phyloP scores from a whole-genome alignment of 2,329 filamentous ascomycete genomes.

The Paecilomyces variotii region DNA sequence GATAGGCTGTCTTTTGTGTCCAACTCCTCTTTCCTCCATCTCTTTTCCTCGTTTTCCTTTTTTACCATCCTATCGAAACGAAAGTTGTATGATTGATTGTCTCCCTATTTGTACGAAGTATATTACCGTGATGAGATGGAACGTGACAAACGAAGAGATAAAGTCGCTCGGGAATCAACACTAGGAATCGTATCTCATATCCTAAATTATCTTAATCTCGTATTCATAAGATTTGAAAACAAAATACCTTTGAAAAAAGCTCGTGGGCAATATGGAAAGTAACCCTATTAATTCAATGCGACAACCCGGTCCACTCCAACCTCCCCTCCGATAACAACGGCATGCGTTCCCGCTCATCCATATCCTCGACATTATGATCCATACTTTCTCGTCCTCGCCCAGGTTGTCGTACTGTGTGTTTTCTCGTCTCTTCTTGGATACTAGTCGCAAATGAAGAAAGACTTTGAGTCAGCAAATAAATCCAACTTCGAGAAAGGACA shows the following conservation, averaged over 20 bases:
- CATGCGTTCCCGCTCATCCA: background rate
- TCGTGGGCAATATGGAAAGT: no score
- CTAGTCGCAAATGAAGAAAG: background rate
- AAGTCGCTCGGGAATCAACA: no score
- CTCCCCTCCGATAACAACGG: background rate
- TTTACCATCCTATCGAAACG: background rate
- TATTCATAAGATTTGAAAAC: no score
- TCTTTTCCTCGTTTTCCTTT: background rate
- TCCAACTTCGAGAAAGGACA: no score
- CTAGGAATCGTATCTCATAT: no score
- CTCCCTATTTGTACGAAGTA: background rate
- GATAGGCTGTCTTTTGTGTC: background rate
- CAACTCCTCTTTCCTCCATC: background rate
- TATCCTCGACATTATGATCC: background rate
- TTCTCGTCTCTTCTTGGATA: background rate
- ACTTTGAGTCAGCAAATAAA: background rate
- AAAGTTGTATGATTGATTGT: background rate
- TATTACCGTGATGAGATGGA: background rate
- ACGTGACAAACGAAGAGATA: background rate
- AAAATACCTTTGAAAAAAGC: no score
- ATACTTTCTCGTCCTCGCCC: background rate
- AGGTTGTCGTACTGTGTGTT: background rate
- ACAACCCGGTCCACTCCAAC: background rate
- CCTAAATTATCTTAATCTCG: no score
- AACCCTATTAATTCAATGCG: no score